These are phyloP conservation scores for Exophiala sp. DNA, from an alignment of 2,329 filamentous ascomycete genomes.

Conservation along the genomic window DNA sequence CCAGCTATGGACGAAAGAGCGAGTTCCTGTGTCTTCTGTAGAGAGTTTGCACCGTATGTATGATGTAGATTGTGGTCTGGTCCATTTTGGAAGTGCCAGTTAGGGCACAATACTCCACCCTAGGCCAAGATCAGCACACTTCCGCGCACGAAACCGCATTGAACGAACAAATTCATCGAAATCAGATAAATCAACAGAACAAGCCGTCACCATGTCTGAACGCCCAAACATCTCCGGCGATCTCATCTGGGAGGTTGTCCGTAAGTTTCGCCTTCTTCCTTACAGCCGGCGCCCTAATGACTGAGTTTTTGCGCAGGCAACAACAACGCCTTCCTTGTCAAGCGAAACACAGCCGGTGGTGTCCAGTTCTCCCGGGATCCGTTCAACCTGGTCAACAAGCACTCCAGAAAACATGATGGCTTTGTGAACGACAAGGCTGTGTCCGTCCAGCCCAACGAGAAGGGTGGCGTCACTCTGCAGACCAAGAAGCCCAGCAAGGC, in stretches of 20 bases:
- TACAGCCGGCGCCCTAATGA: neutral
- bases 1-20: no score
- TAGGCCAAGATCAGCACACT: slow-evolving; percentile 1
- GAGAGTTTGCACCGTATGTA: no score
- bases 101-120: neutral
- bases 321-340: slow-evolving; percentile 87
- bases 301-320: slow-evolving; percentile 52
- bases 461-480: slow-evolving; percentile 72
- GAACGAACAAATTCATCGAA: slow-evolving; percentile 3
- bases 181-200: slow-evolving; percentile 5
- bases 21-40: no score
- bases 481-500: slow-evolving; percentile 70
- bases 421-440: slow-evolving; percentile 93
- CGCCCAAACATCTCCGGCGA: slow-evolving; percentile 78
- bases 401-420: slow-evolving; percentile 88
- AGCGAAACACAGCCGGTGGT: slow-evolving; percentile 73
- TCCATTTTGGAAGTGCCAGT: neutral
- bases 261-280: slow-evolving; percentile 57
- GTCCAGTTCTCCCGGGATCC: slow-evolving; percentile 90
- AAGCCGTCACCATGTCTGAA: slow-evolving; percentile 33
- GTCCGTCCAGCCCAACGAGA: slow-evolving; percentile 64
- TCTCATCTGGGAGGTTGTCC: slow-evolving; percentile 89
- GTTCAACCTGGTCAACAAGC: slow-evolving; percentile 85
- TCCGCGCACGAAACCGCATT: neutral
- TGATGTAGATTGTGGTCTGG: no score